Conservation (phyloP, 306 rosid genomes). For the Lupinus albus region DNA sequence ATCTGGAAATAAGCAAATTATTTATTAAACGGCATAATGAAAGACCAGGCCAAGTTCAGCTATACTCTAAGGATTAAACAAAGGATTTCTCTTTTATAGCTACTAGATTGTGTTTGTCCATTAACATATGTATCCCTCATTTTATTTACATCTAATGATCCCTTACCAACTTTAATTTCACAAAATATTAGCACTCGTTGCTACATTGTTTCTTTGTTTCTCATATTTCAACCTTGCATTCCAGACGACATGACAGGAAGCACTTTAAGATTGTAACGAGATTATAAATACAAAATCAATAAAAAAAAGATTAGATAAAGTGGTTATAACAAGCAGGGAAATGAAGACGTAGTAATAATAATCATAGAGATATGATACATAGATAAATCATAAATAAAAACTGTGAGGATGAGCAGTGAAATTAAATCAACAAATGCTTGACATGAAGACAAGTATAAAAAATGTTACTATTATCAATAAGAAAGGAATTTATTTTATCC, state of each 20-base stretch:
- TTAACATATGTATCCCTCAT: slow-evolving; percentile 26
- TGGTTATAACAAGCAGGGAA: background rate
- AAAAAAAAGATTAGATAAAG: slow-evolving; percentile 24
- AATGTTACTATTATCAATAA: slow-evolving; percentile 1
- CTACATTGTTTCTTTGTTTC: slow-evolving; percentile 29
- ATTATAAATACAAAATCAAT: slow-evolving; percentile 22
- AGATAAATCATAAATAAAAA: background rate
- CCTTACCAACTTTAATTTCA: slow-evolving; percentile 38
- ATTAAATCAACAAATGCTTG: slow-evolving; percentile 27
- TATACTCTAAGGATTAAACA: slow-evolving; percentile 22
- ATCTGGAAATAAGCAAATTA: slow-evolving; percentile 62
- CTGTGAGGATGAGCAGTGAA: background rate
- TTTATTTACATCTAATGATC: slow-evolving; percentile 16
- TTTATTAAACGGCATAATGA: slow-evolving; percentile 26
- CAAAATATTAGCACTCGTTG: slow-evolving; percentile 30
- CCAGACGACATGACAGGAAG: slow-evolving; percentile 33
- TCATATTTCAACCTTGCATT: slow-evolving; percentile 26
- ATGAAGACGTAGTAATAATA: background rate
- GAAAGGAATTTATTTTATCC: background rate
- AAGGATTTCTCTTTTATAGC: too few species aligned
- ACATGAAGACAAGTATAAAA: slow-evolving; percentile 30
- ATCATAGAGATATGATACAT: background rate
- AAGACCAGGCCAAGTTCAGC: slow-evolving; percentile 24
- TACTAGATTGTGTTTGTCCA: slow-evolving; percentile 24
- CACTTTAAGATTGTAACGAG: slow-evolving; percentile 29